phyloP scores from a whole-genome alignment of 148 eudicot genomes.

The Salicornia ramosissima region DNA sequence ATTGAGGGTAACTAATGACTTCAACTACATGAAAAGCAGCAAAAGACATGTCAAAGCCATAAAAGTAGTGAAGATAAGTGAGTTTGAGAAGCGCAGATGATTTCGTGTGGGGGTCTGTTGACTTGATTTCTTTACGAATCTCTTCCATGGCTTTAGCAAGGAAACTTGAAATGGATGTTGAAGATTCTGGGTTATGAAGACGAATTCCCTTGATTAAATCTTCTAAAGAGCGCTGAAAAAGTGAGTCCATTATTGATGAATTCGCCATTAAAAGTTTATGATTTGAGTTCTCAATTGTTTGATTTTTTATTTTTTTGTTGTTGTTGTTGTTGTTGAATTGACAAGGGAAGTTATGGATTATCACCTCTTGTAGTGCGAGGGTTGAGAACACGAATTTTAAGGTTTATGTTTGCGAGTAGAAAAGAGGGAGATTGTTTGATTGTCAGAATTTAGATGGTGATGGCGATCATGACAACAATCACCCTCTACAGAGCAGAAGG shows the following conservation, averaged over 20 bases:
- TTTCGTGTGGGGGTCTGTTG: constrained; percentile 66
- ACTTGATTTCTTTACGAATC: constrained; percentile 67
- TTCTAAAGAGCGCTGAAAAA: constrained; percentile 64
- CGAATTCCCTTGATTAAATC: constrained; percentile 79
- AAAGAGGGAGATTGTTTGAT: too few species aligned
- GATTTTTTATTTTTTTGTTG: too few species aligned
- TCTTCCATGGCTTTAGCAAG: constrained; percentile 61
- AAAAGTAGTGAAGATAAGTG: constrained; percentile 56
- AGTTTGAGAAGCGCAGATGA: constrained; percentile 72
- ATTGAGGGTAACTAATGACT: constrained; percentile 52
- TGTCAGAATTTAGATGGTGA: too few species aligned
- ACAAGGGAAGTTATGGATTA: too few species aligned
- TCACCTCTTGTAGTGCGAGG: too few species aligned
- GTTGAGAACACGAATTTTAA: too few species aligned
- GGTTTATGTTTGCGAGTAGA: too few species aligned
- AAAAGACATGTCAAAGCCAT: constrained; percentile 44
- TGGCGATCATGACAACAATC: too few species aligned
- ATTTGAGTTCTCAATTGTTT: too few species aligned
- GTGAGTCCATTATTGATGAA: constrained; percentile 47
- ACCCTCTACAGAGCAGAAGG: too few species aligned
- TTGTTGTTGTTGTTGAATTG: too few species aligned
- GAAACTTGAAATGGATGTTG: constrained; percentile 38
- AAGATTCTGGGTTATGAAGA: constrained; percentile 35
- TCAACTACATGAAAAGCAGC: constrained; percentile 77
- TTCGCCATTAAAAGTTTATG: neutral